phyloP scores from a whole-genome alignment of 768 basidiomycete species.

The Cubamyces lactineus region DNA sequence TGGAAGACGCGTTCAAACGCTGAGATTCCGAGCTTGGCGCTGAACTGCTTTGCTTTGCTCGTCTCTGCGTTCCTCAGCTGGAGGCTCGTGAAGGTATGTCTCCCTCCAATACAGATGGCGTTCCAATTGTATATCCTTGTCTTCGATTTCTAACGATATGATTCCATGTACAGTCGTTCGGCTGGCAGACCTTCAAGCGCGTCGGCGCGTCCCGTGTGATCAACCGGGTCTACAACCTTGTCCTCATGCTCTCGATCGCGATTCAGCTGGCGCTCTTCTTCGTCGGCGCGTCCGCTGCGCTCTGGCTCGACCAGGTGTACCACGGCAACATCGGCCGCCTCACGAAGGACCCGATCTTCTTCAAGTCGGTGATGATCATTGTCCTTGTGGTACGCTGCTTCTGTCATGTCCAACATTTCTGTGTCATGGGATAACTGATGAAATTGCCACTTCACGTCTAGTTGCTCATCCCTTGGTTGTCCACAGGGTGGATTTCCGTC shows the following conservation, averaged over 20 bases:
- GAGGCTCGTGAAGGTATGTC: constrained; percentile 68
- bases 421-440: not conserved
- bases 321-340: constrained; percentile 65
- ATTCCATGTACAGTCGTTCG: constrained; percentile 54
- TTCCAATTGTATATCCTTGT: not conserved
- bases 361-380: constrained; percentile 57
- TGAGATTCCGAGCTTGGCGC: constrained; percentile 65
- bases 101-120: not conserved
- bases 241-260: constrained; percentile 68
- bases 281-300: constrained; percentile 64
- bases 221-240: constrained; percentile 74
- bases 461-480: constrained; percentile 72
- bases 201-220: constrained; percentile 76
- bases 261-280: constrained; percentile 83
- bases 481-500: constrained; percentile 73
- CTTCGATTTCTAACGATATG: not conserved
- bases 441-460: constrained; percentile 33
- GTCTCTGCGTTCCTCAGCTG: constrained; percentile 69
- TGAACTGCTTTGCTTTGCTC: constrained; percentile 64
- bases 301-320: constrained; percentile 80
- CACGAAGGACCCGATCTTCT: constrained; percentile 48
- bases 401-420: not conserved
- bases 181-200: constrained; percentile 89
- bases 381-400: constrained; percentile 58
- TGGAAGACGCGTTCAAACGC: constrained; percentile 62